Evolutionary conservation across 2,329 filamentous ascomycete species (phyloP).

Genomic region (Xylariaceae sp.): DNA sequence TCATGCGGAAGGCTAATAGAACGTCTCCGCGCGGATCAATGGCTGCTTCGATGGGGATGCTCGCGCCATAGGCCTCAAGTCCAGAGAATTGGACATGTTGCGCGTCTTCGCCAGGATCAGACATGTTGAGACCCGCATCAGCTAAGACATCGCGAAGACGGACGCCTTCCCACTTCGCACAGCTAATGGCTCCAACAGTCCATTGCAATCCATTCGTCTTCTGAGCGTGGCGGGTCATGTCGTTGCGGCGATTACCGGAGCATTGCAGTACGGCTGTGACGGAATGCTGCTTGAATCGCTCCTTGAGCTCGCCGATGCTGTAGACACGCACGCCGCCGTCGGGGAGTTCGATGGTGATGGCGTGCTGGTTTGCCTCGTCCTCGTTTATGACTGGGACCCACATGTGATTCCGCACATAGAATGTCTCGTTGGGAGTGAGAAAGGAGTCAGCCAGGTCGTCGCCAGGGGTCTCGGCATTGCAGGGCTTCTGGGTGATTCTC

Average conservation of each 20-base stretch:
- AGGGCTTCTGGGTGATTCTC: constrained; percentile 40
- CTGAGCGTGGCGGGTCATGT: constrained; percentile 41
- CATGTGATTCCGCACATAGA: constrained; percentile 47
- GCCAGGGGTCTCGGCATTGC: constrained; percentile 47
- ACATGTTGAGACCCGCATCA: constrained; percentile 35
- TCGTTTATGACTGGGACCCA: constrained; percentile 41
- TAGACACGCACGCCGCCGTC: constrained; percentile 40
- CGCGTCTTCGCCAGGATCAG: constrained; percentile 28
- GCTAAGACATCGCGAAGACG: constrained; percentile 41
- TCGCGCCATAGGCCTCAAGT: constrained; percentile 58
- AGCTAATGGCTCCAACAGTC: constrained; percentile 44
- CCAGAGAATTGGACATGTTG: constrained; percentile 45
- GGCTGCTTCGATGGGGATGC: constrained; percentile 56
- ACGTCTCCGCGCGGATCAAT: constrained; percentile 61
- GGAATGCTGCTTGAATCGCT: constrained; percentile 39
- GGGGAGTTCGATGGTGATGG: constrained; percentile 39
- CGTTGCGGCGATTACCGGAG: constrained; percentile 43
- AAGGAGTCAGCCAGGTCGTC: constrained; percentile 39
- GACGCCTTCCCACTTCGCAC: constrained; percentile 44
- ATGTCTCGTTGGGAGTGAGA: constrained; percentile 40
- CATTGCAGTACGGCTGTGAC: constrained; percentile 45
- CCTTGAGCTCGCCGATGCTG: constrained; percentile 40
- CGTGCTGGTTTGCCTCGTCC: constrained; percentile 32
- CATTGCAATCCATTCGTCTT: constrained; percentile 46
- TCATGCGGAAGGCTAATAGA: constrained; percentile 65